Evolutionary conservation across 805 yeast species (phyloP), one percentile per base, ranked within the genome.

Genomic region (Ogataea ramenticola): DNA sequence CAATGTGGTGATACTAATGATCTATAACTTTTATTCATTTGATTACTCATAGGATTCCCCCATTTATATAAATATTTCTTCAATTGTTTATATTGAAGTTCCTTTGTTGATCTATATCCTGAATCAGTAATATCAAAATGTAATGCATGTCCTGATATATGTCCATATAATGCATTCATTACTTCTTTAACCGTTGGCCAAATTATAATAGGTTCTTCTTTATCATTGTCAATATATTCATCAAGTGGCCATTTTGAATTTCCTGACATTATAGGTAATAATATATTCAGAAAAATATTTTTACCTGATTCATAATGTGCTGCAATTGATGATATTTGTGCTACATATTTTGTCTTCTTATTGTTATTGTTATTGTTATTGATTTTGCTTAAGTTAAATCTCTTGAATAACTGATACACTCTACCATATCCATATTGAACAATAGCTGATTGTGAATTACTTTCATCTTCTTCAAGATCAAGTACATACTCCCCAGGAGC

Each of bases 261-360:
- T 9, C 61, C 63, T 24, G 68, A 67, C 17, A 69, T 58, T 30
- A 74, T 51, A 4, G 80, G 79, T 21, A 74, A 66, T 8, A 77
- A 50, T 6, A 76, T 42, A 50, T 77, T 79, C 0, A 77, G 61
- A 49, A 73, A 71, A 1, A 74, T 58, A 24, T 77, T 75, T 17
- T 62, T 47, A 22, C 44, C 44, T 40, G 49, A 46, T 44, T 57
- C 62, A 44, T 61, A 66, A 0, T 81, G 79, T 4, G 68, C 69
- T 1, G 80, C 71, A 15, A 77, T 72, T 1, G 80, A 67, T 0
- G 80, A 70, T 1, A 61, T 65, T 54, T 75, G 80, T 0, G 76
- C 66, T 4, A 75, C 47, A 7, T 72, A 43, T 43, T 68, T 61
- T 31, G 60, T 67, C 50, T 40, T 44, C 4, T 29, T 29, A 11